These are phyloP conservation scores for Hypericum androsaemum DNA, from an alignment of 345 rosid genomes.

Conservation along the genomic window DNA sequence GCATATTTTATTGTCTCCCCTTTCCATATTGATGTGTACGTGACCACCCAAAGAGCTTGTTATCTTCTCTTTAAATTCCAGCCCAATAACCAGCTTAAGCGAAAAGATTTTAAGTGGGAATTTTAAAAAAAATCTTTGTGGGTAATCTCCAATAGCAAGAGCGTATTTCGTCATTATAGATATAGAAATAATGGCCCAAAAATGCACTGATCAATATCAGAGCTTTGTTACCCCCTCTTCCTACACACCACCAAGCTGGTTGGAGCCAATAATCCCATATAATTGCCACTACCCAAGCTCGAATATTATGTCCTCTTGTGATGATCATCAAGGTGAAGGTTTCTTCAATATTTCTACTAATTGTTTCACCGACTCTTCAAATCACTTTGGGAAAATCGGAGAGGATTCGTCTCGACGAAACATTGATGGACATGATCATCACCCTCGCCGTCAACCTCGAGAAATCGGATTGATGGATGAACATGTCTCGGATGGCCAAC, in stretches of 20 bases:
- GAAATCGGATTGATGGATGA: slow-evolving; percentile 39
- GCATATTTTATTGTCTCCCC: slow-evolving; percentile 56
- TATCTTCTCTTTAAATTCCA: slow-evolving; percentile 29
- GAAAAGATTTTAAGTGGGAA: slow-evolving; percentile 1
- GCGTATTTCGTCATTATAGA: not conserved
- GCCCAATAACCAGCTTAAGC: slow-evolving; percentile 13
- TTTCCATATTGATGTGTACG: slow-evolving; percentile 20
- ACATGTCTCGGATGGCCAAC: slow-evolving; percentile 45
- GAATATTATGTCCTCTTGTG: slow-evolving; percentile 42
- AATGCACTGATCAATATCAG: slow-evolving; percentile 23
- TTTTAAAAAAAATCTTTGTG: too few relatives aligned
- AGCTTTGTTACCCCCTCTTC: slow-evolving; percentile 26
- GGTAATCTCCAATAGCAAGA: not conserved
- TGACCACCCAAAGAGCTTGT: slow-evolving; percentile 30
- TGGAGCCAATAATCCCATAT: slow-evolving; percentile 28
- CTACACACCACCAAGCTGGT: slow-evolving; percentile 34
- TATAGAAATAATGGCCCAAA: slow-evolving; percentile 34
- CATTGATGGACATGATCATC: slow-evolving; percentile 25
- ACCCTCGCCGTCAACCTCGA: not conserved
- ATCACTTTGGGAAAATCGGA: slow-evolving; percentile 50
- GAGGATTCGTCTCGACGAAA: slow-evolving; percentile 35
- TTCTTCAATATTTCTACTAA: slow-evolving; percentile 37
- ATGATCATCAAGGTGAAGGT: slow-evolving; percentile 15
- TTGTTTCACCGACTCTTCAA: slow-evolving; percentile 44
- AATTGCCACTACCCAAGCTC: slow-evolving; percentile 36